These are phyloP conservation scores for Aspergillus heteromorphus DNA, from an alignment of 495 filamentous ascomycete genomes.

Conservation along the genomic window DNA sequence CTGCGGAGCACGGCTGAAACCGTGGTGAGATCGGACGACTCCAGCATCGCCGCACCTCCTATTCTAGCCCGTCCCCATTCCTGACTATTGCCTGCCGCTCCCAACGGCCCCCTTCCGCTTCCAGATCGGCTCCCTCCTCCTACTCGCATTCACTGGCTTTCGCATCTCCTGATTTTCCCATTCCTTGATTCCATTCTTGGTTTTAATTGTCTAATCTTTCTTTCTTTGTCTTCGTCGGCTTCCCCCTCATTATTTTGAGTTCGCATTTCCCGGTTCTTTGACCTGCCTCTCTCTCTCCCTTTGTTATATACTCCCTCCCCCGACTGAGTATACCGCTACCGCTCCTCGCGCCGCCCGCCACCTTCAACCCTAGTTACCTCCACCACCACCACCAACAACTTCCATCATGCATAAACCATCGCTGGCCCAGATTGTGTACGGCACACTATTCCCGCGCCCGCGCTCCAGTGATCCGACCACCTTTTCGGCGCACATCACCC, in stretches of 20 bases:
- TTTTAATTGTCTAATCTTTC: neutral
- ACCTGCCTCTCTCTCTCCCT: constrained; percentile 8
- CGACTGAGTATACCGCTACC: neutral
- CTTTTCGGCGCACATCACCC: constrained; percentile 54
- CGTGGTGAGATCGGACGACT: neutral
- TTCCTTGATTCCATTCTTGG: constrained; percentile 20
- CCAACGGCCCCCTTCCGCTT: constrained; percentile 13
- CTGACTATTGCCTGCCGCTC: constrained; percentile 17
- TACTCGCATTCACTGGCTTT: constrained; percentile 2
- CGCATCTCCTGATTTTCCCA: constrained; percentile 5
- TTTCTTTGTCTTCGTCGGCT: neutral
- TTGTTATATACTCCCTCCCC: neutral
- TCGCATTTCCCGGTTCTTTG: neutral
- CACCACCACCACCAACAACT: neutral
- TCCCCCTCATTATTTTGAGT: neutral
- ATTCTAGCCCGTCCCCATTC: constrained; percentile 2
- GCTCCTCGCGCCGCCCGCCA: neutral
- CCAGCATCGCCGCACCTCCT: neutral
- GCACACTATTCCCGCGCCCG: constrained; percentile 52
- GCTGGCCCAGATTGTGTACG: constrained; percentile 52
- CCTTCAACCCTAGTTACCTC: neutral
- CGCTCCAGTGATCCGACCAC: constrained; percentile 48
- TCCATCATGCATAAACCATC: constrained; percentile 56
- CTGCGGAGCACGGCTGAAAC: constrained; percentile 2
- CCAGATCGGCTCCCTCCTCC: too few species aligned